A percentile compares a stretch with the other conserved stretches of the same genome.
phyloP scores from a whole-genome alignment of 768 basidiomycete species.

The Piloderma croceum region DNA sequence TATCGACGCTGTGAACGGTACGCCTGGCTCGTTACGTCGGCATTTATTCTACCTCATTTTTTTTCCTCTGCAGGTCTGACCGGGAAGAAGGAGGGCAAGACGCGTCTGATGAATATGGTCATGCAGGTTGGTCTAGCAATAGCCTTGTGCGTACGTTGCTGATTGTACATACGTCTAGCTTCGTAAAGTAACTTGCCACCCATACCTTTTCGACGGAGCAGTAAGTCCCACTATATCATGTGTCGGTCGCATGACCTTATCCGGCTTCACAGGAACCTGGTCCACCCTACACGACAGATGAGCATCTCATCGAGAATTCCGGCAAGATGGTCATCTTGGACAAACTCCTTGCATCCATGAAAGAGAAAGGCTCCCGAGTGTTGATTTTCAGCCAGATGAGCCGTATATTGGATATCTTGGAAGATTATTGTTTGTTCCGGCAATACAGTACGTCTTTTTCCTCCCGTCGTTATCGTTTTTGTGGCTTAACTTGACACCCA shows the following conservation, averaged over 20 bases:
- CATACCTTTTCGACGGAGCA: conserved; percentile 92
- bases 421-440: conserved; percentile 94
- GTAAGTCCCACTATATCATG: conserved; percentile 31
- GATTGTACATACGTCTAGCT: conserved; percentile 33
- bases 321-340: conserved; percentile 99
- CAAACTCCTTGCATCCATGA: conserved; percentile 84
- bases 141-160: not conserved
- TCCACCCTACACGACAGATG: conserved; percentile 96
- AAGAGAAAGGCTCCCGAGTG: conserved; percentile 87
- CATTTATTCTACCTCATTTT: not conserved
- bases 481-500: conserved; percentile 5
- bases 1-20: conserved; percentile 96
- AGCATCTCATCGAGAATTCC: conserved; percentile 88
- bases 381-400: conserved; percentile 99
- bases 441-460: conserved; percentile 60
- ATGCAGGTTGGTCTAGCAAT: conserved; percentile 73
- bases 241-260: not conserved
- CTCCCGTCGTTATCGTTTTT: not conserved
- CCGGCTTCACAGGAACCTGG: conserved; percentile 73
- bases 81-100: conserved; percentile 98
- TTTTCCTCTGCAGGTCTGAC: conserved; percentile 55
- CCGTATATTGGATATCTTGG: conserved; percentile 94
- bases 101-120: conserved; percentile 95
- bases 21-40: conserved; percentile 12
- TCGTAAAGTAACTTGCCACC: conserved; percentile 85